Evolutionary conservation across 2,329 filamentous ascomycete genomes (phyloP).

Genomic region (Sarocladiaceae sp.): DNA sequence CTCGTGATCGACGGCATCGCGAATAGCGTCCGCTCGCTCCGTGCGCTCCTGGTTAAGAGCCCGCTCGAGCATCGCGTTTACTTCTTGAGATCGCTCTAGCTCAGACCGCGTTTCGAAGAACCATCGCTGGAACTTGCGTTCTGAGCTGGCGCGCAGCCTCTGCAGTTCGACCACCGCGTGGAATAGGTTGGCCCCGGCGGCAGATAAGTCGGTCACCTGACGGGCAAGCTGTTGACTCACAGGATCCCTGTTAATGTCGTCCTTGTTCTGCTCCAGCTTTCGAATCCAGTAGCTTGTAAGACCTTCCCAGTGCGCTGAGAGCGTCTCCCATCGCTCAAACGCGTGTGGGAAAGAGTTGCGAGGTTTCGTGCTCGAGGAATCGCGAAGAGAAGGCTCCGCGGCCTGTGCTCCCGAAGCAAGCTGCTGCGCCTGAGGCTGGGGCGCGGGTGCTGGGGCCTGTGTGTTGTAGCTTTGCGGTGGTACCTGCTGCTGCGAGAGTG

Average conservation of each 20-base stretch:
- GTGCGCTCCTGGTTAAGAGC: constrained; percentile 69
- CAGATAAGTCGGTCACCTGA: constrained; percentile 95
- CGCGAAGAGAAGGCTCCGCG: constrained; percentile 10
- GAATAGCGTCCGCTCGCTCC: constrained; percentile 60
- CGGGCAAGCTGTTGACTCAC: constrained; percentile 82
- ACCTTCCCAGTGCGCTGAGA: constrained; percentile 97
- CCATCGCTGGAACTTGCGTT: constrained; percentile 97
- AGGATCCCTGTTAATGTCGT: constrained; percentile 76
- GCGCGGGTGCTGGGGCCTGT: constrained; percentile 2
- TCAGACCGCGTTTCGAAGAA: constrained; percentile 92
- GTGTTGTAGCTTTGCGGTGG: background rate
- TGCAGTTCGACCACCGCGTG: constrained; percentile 96
- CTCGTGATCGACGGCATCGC: constrained; percentile 59
- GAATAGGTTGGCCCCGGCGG: constrained; percentile 92
- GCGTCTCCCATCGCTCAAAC: constrained; percentile 93
- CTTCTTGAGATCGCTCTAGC: constrained; percentile 77
- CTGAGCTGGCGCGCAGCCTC: constrained; percentile 85
- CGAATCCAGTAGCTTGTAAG: constrained; percentile 97
- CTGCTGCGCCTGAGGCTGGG: constrained; percentile 11
- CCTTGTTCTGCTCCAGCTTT: constrained; percentile 81
- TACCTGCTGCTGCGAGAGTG: constrained; percentile 10
- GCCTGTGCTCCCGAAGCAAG: constrained; percentile 10
- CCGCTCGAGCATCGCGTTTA: constrained; percentile 71
- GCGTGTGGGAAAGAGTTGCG: constrained; percentile 85
- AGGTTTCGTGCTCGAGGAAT: constrained; percentile 27